phyloP scores from a whole-genome alignment of 108 stramenopile species.

The Fragilariopsis cylindrus region DNA sequence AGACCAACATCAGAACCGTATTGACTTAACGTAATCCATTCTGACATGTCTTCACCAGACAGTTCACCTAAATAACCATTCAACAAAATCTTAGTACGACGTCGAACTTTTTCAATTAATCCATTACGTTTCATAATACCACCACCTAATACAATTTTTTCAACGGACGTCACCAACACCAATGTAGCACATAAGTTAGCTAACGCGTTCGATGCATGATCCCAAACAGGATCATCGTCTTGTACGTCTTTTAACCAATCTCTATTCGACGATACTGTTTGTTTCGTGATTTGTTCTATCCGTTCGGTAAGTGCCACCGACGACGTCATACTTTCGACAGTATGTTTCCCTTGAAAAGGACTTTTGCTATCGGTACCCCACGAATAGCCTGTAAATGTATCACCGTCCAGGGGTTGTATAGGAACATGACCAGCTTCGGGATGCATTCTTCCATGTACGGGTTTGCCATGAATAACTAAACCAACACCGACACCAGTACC shows the following conservation, averaged over 20 bases:
- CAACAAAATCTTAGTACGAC: conserved; percentile 60
- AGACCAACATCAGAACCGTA: conserved; percentile 70
- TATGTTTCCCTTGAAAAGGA: conserved; percentile 65
- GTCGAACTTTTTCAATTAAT: conserved; percentile 66
- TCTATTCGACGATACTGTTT: conserved; percentile 27
- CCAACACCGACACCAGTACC: conserved; percentile 98
- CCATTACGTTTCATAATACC: conserved; percentile 87
- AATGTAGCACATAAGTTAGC: conserved; percentile 89
- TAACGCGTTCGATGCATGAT: conserved; percentile 89
- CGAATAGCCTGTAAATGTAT: conserved; percentile 79
- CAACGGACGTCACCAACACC: conserved; percentile 74
- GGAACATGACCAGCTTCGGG: conserved; percentile 90
- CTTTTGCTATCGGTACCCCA: conserved; percentile 63
- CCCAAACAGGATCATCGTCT: conserved; percentile 80
- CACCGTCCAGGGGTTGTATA: conserved; percentile 65
- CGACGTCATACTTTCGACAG: conserved; percentile 74
- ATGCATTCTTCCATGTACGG: conserved; percentile 93
- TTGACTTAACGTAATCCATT: conserved; percentile 29
- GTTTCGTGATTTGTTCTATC: conserved; percentile 21
- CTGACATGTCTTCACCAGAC: conserved; percentile 37
- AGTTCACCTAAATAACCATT: conserved; percentile 90
- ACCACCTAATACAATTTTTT: conserved; percentile 92
- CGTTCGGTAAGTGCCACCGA: conserved; percentile 82
- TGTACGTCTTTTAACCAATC: conserved; percentile 48
- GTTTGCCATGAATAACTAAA: conserved; percentile 77